Base-by-base conservation (phyloP, 2,329 filamentous ascomycete species). In the Hawksworthiomyces lignivorus region DNA sequence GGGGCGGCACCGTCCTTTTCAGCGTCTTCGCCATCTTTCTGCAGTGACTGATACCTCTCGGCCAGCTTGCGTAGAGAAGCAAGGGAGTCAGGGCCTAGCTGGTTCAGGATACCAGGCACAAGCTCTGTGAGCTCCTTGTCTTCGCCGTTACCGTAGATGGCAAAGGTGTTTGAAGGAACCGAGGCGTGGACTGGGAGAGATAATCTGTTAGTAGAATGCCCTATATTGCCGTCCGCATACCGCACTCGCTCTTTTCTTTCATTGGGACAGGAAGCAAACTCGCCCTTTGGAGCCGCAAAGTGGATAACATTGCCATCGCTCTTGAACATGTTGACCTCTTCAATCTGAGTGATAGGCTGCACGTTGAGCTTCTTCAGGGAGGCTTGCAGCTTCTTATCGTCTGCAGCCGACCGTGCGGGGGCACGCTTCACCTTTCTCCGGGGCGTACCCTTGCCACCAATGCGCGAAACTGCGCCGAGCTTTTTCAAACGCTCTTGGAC, bases 311-410 rank as follows among this genome's bases (percentile, higher is more conserved):
- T 98, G 69, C 92, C 92, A 66, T 98, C 92, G 65, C 86, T 84
- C 85, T 98, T 98, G 84, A 98, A 98, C 92, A 98, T 98, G 84
- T 98, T 98, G 68, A 98, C 92, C 77, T 98, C 92, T 82, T 98
- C 92, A 60, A 98, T 98, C 54, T 86, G 87, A 76, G 94, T 89
- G 71, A 98, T 97, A 61, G 92, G 92, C 80, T 98, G 92, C 47
- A 94, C 90, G 72, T 97, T 97, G 68, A 98, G 82, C 84, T 98
- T 98, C 86, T 98, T 98, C 55, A 98, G 79, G 50, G 87, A 75
- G 50, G 83, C 80, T 75, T 98, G 92, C 53, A 98, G 87, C 82
- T 98, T 98, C 87, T 96, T 97, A 83, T 98, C 92, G 67, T 98
- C 92, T 68, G 86, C 87, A 64, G 84, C 87, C 55, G 85, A 85